Percentiles rank a stretch among this genome's conserved stretches.
Conservation (phyloP, 2,329 filamentous ascomycete species). For the Hypoxylon sp. region DNA sequence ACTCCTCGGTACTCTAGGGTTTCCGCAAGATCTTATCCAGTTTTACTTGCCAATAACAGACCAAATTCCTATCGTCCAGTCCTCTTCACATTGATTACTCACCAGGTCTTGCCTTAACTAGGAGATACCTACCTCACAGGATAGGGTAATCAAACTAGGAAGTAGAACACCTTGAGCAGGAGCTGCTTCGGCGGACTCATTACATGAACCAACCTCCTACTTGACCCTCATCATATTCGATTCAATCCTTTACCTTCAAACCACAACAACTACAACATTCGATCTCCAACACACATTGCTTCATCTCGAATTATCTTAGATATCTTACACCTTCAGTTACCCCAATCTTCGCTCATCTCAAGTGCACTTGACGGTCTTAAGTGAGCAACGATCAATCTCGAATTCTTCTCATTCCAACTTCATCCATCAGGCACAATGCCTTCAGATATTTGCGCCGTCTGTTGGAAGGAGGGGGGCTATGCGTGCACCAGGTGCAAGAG, state of each 20-base stretch:
- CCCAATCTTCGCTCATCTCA: not conserved
- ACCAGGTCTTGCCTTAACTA: not conserved
- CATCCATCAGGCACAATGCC: not conserved
- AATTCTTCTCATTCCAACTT: not conserved
- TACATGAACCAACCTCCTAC: too few relatives aligned
- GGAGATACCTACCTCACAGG: not conserved
- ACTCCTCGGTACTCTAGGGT: too few relatives aligned
- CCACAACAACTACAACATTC: not conserved
- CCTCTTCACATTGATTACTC: not conserved
- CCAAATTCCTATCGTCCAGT: not conserved
- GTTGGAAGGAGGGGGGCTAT: slow-evolving; percentile 11
- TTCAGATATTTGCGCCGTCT: slow-evolving; percentile 22
- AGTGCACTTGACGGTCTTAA: not conserved
- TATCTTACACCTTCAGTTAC: not conserved
- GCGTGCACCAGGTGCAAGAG: slow-evolving; percentile 22
- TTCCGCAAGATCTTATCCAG: too few relatives aligned
- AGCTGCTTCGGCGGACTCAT: too few relatives aligned
- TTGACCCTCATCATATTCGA: not conserved
- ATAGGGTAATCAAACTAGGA: not conserved
- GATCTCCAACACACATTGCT: not conserved
- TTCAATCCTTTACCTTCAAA: not conserved
- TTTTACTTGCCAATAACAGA: not conserved
- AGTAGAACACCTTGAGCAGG: not conserved
- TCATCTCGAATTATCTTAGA: not conserved
- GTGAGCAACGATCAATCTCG: not conserved